Base-by-base conservation (phyloP, 2,329 filamentous ascomycete genomes). In the Raffaelea ambrosiae region DNA sequence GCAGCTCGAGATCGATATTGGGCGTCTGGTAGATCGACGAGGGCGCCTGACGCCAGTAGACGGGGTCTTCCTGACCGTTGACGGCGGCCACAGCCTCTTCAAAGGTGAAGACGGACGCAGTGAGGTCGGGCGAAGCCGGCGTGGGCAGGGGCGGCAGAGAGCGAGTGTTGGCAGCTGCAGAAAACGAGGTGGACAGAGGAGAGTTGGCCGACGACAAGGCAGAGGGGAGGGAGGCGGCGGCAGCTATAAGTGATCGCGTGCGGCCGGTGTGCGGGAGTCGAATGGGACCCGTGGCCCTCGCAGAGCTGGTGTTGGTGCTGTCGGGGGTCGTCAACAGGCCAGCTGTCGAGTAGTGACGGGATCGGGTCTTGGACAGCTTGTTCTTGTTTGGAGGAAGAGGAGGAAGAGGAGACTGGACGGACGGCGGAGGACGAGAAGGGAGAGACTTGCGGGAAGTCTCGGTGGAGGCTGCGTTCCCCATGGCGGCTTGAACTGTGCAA, bases 401-500 rank as follows among this genome's bases (percentile, higher is more conserved):
- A 20, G 38, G 43, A 9, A 21, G 5, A 42, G 39, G 29, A 14
- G n/a, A 10, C 3, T 14, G 8, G 10, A 21, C 20, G 16, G 29
- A 41, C n/a, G 41, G 39, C 23, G 20, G 38, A 20, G 43, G 41
- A 10, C 39, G 40, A 10, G 40, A 36, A 21, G 33, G 43, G 19
- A 40, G 33, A 47, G 62, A 49, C 56, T 59, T 64, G 50, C 59
- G 62, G 53, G 55, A 55, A 58, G 65, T 65, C 60, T 73, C 69
- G 55, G 66, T 60, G 40, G 73, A 78, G 48, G 69, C 61, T 41
- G 65, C 61, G 58, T 77, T 77, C 47, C 74, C 74, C 74, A 78
- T 78, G 54, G 48, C 62, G 57, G 51, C 43, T 13, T 29, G 7
- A 13, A 13, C 26, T 29, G 26, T n/a, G 26, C 26, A 7, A 29